Base-by-base conservation (phyloP, 768 basidiomycete genomes). In the Collybiopsis luxurians region DNA sequence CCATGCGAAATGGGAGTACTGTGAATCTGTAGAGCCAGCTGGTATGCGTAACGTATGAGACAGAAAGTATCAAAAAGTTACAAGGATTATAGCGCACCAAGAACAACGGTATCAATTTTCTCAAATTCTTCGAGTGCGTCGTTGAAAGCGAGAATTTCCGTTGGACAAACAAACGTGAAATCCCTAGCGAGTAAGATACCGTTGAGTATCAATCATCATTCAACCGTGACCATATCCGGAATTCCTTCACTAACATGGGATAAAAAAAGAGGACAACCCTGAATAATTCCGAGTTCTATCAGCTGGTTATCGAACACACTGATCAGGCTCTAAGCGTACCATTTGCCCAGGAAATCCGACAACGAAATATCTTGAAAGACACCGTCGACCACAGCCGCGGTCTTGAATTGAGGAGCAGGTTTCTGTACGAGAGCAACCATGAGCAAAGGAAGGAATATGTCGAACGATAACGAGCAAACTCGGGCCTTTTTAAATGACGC, bases 241-340 rank as follows among this genome's bases (percentile, higher is more conserved):
- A n/a, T n/a, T n/a, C n/a, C 24, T 15, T 53, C n/a, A 72, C 87
- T 61, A 74, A 92, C 90, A 96, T 83, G 5, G 95, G 95, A 74
- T 97, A 97, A 77, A 96, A 95, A 71, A 96, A 81, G 17, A 97
- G 83, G 31, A 95, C 80, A n/a, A 95, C 86, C 93, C 94, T 95
- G 1, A 2, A 39, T 10, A 51, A 6, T 4, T 9, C 6, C n/a
- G 21, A 34, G 9, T 27, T 26, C 3, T 9, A 4, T n/a, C n/a
- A 2, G 13, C 13, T 21, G 21, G 17, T 6, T 23, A 7, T 3
- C 3, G 23, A 51, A 23, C 17, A n/a, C 31, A 45, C n/a, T n/a
- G n/a, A n/a, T n/a, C n/a, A 23, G 60, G n/a, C 13, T 34, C 78
- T 19, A n/a, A n/a, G n/a, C n/a, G n/a, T 61, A 92, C 92, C 92